Base-by-base conservation (phyloP, 164 flowering plant genomes). In the Liriodendron chinense region DNA sequence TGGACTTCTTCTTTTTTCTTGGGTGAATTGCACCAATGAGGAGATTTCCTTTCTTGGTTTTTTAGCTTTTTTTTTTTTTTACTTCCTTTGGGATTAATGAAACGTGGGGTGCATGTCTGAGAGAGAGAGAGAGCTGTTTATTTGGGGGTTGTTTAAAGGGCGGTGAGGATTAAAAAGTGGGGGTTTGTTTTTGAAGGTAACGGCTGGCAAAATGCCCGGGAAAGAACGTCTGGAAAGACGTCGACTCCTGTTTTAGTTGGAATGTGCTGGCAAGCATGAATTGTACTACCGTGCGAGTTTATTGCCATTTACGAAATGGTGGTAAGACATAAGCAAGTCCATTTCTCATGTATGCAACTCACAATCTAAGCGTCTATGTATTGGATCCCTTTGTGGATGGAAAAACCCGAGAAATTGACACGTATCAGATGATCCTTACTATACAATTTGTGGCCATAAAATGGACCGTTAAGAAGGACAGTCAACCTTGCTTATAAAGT, bases 21-120 rank as follows among this genome's bases (percentile, higher is more conserved):
- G 69, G 43, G 65, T 20, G 65, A 63, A 22, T 74, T 74, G 24
- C 68, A 78, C 25, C 50, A n/a, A 64, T 22, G 23, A 57, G 57
- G 72, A 61, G 70, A 43, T 61, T 28, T 47, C 65, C 53, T 72
- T 75, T 59, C 20, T 14, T 50, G 50, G 22, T 68, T 57, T 23
- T 68, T 57, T 59, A 8, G 50, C 20, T 2, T 65, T 53, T 61
- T 21, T 65, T 53, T 61, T 21, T 47, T 63, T 56, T 56, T 5
- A 24, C 5, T 7, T 25, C 43, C 57, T 61, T 65, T 48, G 28
- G 73, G 28, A 57, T 62, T 43, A 71, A 71, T 21, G 62, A 78
- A 80, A 83, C 76, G 89, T 86, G 86, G 77, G 87, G 85, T 83
- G 84, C 85, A 82, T 83, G 83, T 86, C 78, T 72, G 71, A 57